Evolutionary conservation across 2,329 filamentous ascomycete species (phyloP).

Genomic region (Colletotrichum spaethianum): DNA sequence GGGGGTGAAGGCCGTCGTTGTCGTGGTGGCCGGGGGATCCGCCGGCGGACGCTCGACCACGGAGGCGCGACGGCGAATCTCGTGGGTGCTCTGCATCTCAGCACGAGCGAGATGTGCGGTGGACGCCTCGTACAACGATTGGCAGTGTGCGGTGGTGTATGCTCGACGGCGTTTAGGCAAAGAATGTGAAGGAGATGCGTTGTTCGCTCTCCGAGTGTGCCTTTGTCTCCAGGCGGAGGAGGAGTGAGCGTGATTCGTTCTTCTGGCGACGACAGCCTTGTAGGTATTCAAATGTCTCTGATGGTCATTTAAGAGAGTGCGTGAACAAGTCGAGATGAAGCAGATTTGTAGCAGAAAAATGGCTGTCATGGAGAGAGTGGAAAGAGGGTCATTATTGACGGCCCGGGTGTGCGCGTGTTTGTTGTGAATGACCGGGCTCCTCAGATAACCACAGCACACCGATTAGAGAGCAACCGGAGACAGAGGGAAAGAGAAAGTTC

Average conservation of each 20-base stretch:
- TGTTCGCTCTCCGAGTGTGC: slow-evolving; percentile 54
- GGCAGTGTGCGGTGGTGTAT: slow-evolving; percentile 48
- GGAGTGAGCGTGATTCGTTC: slow-evolving; percentile 51
- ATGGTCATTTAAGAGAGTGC: slow-evolving; percentile 61
- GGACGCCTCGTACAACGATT: slow-evolving; percentile 48
- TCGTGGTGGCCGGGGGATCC: slow-evolving; percentile 43
- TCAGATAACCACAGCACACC: slow-evolving; percentile 24
- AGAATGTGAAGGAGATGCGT: slow-evolving; percentile 54
- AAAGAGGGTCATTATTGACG: slow-evolving; percentile 43
- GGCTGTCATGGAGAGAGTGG: slow-evolving; percentile 60
- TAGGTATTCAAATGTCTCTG: slow-evolving; percentile 56
- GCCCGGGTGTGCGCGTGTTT: slow-evolving; percentile 33
- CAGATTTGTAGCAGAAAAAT: slow-evolving; percentile 62
- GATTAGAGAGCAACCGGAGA: slow-evolving; percentile 29
- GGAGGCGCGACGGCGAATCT: slow-evolving; percentile 57
- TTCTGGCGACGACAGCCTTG: slow-evolving; percentile 61
- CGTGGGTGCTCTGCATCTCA: slow-evolving; percentile 49
- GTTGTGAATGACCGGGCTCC: slow-evolving; percentile 30
- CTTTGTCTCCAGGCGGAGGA: slow-evolving; percentile 56
- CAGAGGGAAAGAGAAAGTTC: slow-evolving; percentile 26
- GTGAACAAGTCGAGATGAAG: slow-evolving; percentile 61
- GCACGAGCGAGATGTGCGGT: slow-evolving; percentile 45
- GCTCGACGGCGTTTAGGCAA: slow-evolving; percentile 53
- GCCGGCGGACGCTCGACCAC: slow-evolving; percentile 53
- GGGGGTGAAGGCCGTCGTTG: slow-evolving; percentile 38